Conservation (phyloP, 345 rosid species). For the Aegle marmelos region DNA sequence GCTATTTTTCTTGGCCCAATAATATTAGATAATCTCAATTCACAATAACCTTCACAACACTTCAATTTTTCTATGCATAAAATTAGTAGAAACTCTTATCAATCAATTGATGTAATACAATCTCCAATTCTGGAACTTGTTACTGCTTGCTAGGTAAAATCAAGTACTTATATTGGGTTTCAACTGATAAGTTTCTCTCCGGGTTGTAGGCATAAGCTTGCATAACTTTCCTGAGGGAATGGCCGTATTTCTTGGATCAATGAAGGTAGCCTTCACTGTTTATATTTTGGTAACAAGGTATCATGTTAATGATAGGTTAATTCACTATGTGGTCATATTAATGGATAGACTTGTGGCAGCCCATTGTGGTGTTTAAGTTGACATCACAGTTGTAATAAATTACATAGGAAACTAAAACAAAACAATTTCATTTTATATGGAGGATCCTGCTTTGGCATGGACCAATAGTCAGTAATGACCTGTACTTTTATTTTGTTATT, state of each 20-base stretch:
- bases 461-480: background rate
- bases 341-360: background rate
- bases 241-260: conserved; percentile 98
- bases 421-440: background rate
- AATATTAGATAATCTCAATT: background rate
- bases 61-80: background rate
- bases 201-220: conserved; percentile 86
- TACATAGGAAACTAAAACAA: background rate
- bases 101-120: background rate
- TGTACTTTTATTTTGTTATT: background rate
- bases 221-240: conserved; percentile 99
- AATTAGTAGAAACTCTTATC: background rate
- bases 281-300: background rate
- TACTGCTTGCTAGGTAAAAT: background rate
- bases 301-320: background rate
- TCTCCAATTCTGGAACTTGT: background rate
- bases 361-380: background rate
- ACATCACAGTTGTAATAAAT: background rate
- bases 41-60: background rate
- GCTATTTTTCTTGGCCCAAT: background rate
- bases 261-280: conserved; percentile 56
- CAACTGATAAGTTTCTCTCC: conserved; percentile 10
- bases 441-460: background rate
- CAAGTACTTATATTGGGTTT: conserved; percentile 1
- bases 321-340: background rate